Base-by-base conservation (phyloP, 352 stramenopile species). In the Pythium myriotylum region DNA sequence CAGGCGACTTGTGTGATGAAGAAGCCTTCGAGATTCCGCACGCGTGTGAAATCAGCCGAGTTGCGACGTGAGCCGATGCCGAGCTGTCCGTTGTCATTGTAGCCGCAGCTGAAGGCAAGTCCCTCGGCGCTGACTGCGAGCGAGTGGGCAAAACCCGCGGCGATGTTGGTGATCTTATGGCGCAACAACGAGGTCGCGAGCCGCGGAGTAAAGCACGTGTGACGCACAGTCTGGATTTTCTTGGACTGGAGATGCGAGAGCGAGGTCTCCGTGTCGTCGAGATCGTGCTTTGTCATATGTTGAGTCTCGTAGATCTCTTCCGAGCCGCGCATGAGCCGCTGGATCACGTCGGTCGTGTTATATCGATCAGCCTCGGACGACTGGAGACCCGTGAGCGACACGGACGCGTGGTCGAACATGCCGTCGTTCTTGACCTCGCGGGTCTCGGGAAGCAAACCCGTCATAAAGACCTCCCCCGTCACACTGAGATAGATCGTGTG, bases 21-120 rank as follows among this genome's bases (percentile, higher is more conserved):
- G 22, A 72, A 76, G 7, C 61, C 69, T 5, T 80, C 70, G 19
- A 94, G 60, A 22, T 76, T 76, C 20, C 61, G 47, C 14, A 94
- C 80, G 4, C 32, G 68, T 40, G 74, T 59, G 51, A 94, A 94
- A 22, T 86, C 69, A 14, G 82, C 72, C 45, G 81, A 73, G 54
- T 90, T 89, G 53, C 81, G 81, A 32, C 81, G 68, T 47, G 81
- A 84, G 27, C 82, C 82, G 2, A 84, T 68, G 7, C 84, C 84
- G 2, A 94, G 64, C 54, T 94, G 84, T 12, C 84, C 82, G 53
- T 88, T 90, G 62, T 94, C 84, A 51, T 94, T 94, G 82, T 94
- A 94, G 16, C 84, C 84, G 37, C 84, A 94, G 54, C 77, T 88
- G 42, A 86, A 91, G 7, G 86, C 79, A 0, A 67, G 45, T 1